Evolutionary conservation across 2,329 filamentous ascomycete genomes (phyloP).

Genomic region (Fusarium transvaalense): DNA sequence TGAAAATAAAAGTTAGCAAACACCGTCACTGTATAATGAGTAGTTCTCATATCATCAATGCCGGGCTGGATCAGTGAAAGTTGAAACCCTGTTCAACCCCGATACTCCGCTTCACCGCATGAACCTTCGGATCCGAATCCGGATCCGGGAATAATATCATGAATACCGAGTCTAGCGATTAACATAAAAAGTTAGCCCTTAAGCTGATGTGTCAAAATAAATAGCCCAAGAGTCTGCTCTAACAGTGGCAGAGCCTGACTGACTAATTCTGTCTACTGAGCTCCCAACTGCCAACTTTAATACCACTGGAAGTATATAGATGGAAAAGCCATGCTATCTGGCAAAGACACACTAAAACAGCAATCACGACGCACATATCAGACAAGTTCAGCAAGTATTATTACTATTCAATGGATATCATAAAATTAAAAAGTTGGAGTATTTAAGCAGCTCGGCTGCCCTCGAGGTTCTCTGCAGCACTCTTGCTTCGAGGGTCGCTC

Average conservation of each 20-base stretch:
- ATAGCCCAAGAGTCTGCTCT: no score
- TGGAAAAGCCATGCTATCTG: not conserved
- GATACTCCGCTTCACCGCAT: constrained; percentile 9
- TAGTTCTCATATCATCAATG: not conserved
- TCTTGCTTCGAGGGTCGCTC: constrained; percentile 58
- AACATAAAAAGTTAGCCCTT: no score
- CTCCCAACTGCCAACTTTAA: no score
- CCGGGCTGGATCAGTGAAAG: not conserved
- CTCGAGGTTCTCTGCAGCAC: constrained; percentile 55
- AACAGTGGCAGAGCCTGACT: no score
- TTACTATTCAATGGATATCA: constrained; percentile 13
- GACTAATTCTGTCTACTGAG: no score
- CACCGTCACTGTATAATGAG: not conserved
- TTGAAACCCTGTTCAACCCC: not conserved
- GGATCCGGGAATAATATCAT: constrained; percentile 25
- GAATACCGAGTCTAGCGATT: no score
- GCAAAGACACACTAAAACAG: not conserved
- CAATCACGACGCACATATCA: not conserved
- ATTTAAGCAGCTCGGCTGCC: constrained; percentile 51
- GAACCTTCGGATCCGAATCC: constrained; percentile 34
- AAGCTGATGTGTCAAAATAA: no score
- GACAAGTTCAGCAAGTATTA: not conserved
- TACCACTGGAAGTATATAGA: no score
- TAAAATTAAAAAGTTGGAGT: not conserved
- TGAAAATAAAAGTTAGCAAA: not conserved